These are phyloP conservation scores for Colletotrichum tropicicola DNA, from an alignment of 2,329 filamentous ascomycete species.

Conservation along the genomic window DNA sequence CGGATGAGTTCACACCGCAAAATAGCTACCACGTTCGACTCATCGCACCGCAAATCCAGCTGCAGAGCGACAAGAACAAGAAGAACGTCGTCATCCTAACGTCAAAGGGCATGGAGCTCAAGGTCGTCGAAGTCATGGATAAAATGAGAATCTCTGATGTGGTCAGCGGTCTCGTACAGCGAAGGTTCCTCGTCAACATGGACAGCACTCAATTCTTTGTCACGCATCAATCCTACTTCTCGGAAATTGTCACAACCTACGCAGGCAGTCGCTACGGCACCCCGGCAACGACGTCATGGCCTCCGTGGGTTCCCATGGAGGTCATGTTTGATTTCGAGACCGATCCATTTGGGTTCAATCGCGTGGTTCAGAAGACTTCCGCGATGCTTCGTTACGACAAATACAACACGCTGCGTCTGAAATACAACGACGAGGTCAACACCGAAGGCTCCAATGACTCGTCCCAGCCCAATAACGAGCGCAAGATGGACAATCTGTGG, in stretches of 20 bases:
- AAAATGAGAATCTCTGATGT: conserved; percentile 91
- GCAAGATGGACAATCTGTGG: conserved; percentile 94
- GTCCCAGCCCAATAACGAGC: conserved; percentile 69
- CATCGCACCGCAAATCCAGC: conserved; percentile 96
- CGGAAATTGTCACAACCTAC: conserved; percentile 88
- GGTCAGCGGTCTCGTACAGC: conserved; percentile 94
- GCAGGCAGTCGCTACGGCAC: conserved; percentile 93
- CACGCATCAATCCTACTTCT: conserved; percentile 90
- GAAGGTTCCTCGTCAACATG: conserved; percentile 93
- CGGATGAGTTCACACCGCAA: conserved; percentile 87
- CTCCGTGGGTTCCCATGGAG: conserved; percentile 97
- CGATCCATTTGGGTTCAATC: conserved; percentile 96
- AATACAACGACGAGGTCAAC: conserved; percentile 94
- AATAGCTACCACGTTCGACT: conserved; percentile 95
- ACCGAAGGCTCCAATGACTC: conserved; percentile 64
- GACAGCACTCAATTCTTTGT: conserved; percentile 99
- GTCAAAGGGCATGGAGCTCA: conserved; percentile 97
- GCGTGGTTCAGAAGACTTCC: conserved; percentile 96
- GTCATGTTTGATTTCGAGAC: conserved; percentile 97
- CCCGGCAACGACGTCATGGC: conserved; percentile 86
- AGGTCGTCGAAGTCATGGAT: conserved; percentile 96
- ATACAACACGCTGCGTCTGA: conserved; percentile 95
- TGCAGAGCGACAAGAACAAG: conserved; percentile 97
- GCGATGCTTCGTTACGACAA: conserved; percentile 96
- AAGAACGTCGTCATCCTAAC: conserved; percentile 97